Base-by-base conservation (phyloP, 192 early-diverging fungal genomes). In the Geranomyces michiganensis region DNA sequence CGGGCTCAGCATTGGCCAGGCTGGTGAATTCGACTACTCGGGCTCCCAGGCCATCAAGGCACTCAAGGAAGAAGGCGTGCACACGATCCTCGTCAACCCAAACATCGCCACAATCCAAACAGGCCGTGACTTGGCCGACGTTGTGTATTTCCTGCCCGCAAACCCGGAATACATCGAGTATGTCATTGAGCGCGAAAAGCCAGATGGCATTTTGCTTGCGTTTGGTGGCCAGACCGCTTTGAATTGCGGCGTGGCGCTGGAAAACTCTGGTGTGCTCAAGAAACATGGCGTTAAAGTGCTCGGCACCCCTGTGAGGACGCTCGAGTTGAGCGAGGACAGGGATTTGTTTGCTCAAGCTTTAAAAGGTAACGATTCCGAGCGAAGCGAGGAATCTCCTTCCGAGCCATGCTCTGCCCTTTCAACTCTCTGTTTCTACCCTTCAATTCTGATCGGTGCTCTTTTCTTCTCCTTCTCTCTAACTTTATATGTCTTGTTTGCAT, bases 51-150 rank as follows among this genome's bases (percentile, higher is more conserved):
- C 96, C 6, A 99, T 99, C 87, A 99, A 99, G 83, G 97, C 97
- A 29, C 84, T 99, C 64, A 96, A 94, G 82, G 95, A 97, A 77
- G 94, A 96, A 76, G 92, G 91, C 21, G 93, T 99, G 68, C 94
- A 95, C 78, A 99, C 97, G n/a, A 84, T 99, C 62, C 80, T 99
- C 47, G 96, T 99, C 80, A 99, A 99, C 73, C 96, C 97, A 62
- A 99, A 99, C 87, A 99, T 99, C 79, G 96, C 96, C 22, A 99
- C 97, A 26, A 97, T 99, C 79, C 97, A 99, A 87, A 99, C 97
- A 9, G 96, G 94, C 9, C 90, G 94, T 81, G 95, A 92, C 33
- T 87, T 99, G 14, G 97, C 97, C 1, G 97, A 99, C 85, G 94
- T 93, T 74, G 94, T 96, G 41, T 99, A 99, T 81, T 99, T 99